phyloP scores from a whole-genome alignment of 129 eudicot species.

The Ambrosia artemisiifolia region DNA sequence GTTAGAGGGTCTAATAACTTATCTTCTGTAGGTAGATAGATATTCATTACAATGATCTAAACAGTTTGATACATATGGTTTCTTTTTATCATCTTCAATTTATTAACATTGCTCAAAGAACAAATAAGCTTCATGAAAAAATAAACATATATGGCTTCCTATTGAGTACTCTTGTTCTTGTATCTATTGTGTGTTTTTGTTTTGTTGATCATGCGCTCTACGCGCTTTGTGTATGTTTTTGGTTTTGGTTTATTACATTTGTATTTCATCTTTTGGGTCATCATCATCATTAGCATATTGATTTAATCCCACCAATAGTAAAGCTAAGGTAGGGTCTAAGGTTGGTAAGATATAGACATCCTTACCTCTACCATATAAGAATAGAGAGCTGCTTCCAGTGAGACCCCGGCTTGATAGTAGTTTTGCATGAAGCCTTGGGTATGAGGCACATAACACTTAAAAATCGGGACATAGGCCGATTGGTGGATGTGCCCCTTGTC shows the following conservation, averaged over 20 bases:
- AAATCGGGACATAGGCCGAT: too few species aligned
- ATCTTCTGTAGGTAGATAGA: conserved; percentile 35
- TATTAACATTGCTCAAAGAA: conserved; percentile 38
- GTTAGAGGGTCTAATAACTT: conserved; percentile 40
- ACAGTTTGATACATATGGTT: conserved; percentile 27
- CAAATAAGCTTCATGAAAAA: conserved; percentile 29
- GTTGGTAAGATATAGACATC: too few species aligned
- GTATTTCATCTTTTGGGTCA: background rate
- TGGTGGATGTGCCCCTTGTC: too few species aligned
- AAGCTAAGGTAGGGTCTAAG: too few species aligned
- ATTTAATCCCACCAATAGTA: too few species aligned
- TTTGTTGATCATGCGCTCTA: conserved; percentile 8
- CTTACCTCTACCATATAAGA: too few species aligned
- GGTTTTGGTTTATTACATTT: background rate
- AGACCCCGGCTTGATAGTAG: too few species aligned
- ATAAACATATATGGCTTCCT: conserved; percentile 12
- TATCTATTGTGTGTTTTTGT: conserved; percentile 16
- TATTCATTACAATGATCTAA: conserved; percentile 31
- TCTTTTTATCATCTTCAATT: conserved; percentile 28
- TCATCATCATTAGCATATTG: too few species aligned
- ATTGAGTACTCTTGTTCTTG: conserved; percentile 20
- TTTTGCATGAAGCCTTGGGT: too few species aligned
- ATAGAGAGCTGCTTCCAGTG: too few species aligned
- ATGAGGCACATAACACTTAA: too few species aligned
- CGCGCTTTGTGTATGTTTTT: conserved; percentile 7